Evolutionary conservation across 2,329 filamentous ascomycete genomes (phyloP), one percentile per base, ranked within the genome.

Genomic region (Drechslera avenae): DNA sequence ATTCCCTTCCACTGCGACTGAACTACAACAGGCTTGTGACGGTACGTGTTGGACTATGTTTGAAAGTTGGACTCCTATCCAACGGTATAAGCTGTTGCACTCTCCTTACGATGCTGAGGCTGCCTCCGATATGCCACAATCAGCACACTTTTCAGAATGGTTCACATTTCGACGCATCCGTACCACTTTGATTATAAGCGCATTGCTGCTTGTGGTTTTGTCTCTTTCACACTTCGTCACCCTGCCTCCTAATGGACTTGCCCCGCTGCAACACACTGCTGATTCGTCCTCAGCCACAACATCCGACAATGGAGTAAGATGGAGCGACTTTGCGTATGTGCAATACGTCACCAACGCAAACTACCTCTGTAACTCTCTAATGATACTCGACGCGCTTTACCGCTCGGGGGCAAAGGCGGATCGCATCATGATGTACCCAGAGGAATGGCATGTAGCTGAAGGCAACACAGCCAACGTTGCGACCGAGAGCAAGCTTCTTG

Each of bases 341-440:
- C 68, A 69, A 49, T 72, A 73, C 51, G 66, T 64, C n/a, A 73
- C 71, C 13, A 62, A 69, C 46, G 41, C 44, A 6, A 48, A 59
- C 21, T 66, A 71, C 45, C 63, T 74, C 17, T 74, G 71, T 59
- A 71, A 70, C 46, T 62, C 66, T 2, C 32, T 74, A 48, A 74
- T 76, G 73, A 63, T 76, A 12, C 68, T 75, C 45, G 73, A 75
- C 44, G 50, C 69, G 5, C 54, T 76, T 4, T 52, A 73, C 30
- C 56, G 68, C 9, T 69, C 16, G 63, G 65, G 13, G 65, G 62
- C 49, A 65, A 70, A 59, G 68, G 73, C 10, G 64, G 73, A 53
- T 72, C 47, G 40, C 8, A 31, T 54, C 13, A 55, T 55, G 44
- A 50, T 33, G 31, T 57, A 57, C 28, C 51, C 57, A 7, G 23